phyloP scores from a whole-genome alignment of 73 alveolate species.

The Effrenium voratum region DNA sequence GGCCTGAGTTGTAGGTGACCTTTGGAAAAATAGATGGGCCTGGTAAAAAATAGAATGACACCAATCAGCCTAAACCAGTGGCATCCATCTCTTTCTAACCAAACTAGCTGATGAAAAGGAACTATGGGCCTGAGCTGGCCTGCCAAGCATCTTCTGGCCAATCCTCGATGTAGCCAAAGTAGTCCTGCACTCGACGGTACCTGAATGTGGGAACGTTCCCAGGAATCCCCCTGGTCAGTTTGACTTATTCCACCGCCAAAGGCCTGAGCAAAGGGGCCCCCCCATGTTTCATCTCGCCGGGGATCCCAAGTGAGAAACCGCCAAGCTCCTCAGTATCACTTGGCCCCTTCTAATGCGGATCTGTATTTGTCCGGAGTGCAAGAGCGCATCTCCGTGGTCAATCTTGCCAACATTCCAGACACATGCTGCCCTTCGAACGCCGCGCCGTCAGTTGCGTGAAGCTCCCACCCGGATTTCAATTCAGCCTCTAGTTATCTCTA shows the following conservation, averaged over 20 bases:
- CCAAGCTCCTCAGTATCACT: no score
- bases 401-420: no score
- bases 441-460: no score
- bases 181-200: conserved; percentile 52
- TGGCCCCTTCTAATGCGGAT: background rate
- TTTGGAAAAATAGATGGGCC: background rate
- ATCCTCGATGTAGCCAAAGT: conserved; percentile 34
- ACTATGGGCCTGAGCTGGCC: background rate
- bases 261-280: no score
- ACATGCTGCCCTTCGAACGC: no score
- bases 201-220: background rate
- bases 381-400: background rate
- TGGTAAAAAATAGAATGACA: background rate
- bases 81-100: background rate
- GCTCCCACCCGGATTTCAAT: no score
- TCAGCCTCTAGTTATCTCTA: no score
- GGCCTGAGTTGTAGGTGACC: background rate
- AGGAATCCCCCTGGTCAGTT: no score
- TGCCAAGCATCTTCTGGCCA: background rate
- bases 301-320: no score
- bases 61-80: background rate
- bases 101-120: background rate
- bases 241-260: no score
- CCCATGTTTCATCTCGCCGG: no score
- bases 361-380: background rate